Conservation (phyloP, 345 rosid genomes). For the Dipteronia dyeriana region DNA sequence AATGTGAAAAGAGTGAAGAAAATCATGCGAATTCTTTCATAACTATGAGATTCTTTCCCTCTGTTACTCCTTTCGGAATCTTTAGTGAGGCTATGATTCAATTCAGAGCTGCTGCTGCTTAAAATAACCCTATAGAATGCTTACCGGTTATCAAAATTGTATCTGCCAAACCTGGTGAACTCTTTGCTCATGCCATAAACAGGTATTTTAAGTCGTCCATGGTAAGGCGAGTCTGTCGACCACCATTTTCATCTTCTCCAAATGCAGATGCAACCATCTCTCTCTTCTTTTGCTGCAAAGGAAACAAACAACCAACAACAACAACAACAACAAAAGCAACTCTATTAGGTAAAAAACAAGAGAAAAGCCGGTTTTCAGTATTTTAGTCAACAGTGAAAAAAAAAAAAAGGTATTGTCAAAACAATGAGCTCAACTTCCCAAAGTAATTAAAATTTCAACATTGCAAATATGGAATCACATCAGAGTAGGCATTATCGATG, state of each 20-base stretch:
- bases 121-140: conserved; percentile 28
- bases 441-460: too few relatives aligned
- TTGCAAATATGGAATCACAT: background rate
- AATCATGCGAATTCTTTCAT: conserved; percentile 11
- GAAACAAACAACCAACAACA: background rate
- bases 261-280: conserved; percentile 93
- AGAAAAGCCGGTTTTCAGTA: background rate
- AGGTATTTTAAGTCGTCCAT: conserved; percentile 86
- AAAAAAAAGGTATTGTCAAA: too few relatives aligned
- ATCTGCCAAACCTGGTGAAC: background rate
- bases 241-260: conserved; percentile 84
- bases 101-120: conserved; percentile 15
- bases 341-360: background rate
- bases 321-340: too few relatives aligned
- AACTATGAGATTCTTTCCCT: conserved; percentile 1
- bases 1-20: background rate
- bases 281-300: conserved; percentile 85
- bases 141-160: conserved; percentile 27
- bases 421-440: too few relatives aligned
- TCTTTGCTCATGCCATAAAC: conserved; percentile 66
- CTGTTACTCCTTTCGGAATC: background rate
- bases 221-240: conserved; percentile 75
- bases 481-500: too few relatives aligned
- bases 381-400: background rate
- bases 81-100: conserved; percentile 9